These are phyloP conservation scores for Dissoconium aciculare DNA, from an alignment of 2,329 filamentous ascomycete species.

Conservation along the genomic window DNA sequence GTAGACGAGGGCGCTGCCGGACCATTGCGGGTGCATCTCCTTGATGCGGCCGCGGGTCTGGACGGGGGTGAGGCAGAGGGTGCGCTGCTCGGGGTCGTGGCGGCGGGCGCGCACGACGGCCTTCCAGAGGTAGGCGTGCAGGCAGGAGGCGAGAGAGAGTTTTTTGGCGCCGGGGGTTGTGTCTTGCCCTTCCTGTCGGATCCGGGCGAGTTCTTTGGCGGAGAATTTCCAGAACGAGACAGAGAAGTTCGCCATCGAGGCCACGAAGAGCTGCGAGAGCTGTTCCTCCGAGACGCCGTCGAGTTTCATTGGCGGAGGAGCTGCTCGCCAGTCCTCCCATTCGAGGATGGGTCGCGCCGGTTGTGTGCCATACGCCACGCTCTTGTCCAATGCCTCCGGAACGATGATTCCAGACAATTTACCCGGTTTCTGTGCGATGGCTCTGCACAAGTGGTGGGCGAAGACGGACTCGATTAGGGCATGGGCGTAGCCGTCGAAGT, in stretches of 20 bases:
- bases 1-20: conserved; percentile 9
- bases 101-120: conserved; percentile 5
- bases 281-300: conserved; percentile 2
- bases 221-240: conserved; percentile 7
- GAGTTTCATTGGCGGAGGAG: conserved; percentile 4
- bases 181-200: conserved; percentile 4
- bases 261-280: conserved; percentile 1
- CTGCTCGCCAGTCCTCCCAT: conserved; percentile 9
- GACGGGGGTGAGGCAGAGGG: conserved; percentile 4
- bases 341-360: conserved; percentile 5
- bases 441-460: conserved; percentile 6
- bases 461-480: conserved; percentile 5
- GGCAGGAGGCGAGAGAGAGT: conserved; percentile 7
- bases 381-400: conserved; percentile 7
- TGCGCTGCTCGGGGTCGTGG: conserved; percentile 4
- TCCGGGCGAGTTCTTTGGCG: conserved; percentile 4
- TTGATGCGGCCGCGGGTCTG: conserved; percentile 7
- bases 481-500: conserved; percentile 8
- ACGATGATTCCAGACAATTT: conserved; percentile 4
- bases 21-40: conserved; percentile 7
- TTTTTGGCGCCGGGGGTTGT: conserved; percentile 2
- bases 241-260: conserved; percentile 5
- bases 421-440: conserved; percentile 3
- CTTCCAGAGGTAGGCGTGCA: conserved; percentile 7
- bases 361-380: conserved; percentile 4